Percentiles rank a stretch among this genome's conserved stretches.
phyloP scores from a whole-genome alignment of 177 flowering plant species.

The Vitis hybrid region DNA sequence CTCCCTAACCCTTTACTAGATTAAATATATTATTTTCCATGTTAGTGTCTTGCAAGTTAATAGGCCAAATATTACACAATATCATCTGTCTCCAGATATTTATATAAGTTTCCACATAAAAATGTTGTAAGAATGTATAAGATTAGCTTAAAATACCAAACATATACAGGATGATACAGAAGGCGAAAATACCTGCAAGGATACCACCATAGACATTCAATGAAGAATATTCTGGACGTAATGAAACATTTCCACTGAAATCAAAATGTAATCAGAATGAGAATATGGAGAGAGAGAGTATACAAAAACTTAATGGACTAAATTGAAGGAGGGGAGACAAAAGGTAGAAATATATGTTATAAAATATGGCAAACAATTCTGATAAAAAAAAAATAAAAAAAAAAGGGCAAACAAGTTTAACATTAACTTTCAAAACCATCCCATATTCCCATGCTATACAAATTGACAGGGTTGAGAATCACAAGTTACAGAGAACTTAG shows the following conservation, averaged over 20 bases:
- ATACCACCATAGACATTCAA: conserved; percentile 74
- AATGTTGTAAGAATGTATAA: neutral
- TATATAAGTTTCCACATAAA: too few relatives aligned
- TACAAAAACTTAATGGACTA: too few relatives aligned
- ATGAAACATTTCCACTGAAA: conserved; percentile 80
- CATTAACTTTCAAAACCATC: neutral
- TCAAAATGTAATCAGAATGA: conserved; percentile 17
- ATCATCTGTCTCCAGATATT: too few relatives aligned
- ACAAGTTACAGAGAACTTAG: neutral
- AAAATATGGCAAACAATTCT: neutral
- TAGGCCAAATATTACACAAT: too few relatives aligned
- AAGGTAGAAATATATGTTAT: neutral
- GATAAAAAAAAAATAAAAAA: neutral
- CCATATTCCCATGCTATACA: neutral
- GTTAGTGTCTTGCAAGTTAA: too few relatives aligned
- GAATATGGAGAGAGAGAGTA: neutral
- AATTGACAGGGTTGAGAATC: neutral
- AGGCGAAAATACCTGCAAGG: conserved; percentile 71
- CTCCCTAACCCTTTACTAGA: too few relatives aligned
- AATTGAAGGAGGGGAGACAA: neutral
- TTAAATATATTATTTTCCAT: too few relatives aligned
- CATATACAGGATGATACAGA: neutral
- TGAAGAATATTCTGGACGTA: conserved; percentile 40
- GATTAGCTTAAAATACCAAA: neutral
- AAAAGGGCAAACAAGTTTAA: neutral